phyloP scores from a whole-genome alignment of 805 yeast species.

The Candida ortonii region DNA sequence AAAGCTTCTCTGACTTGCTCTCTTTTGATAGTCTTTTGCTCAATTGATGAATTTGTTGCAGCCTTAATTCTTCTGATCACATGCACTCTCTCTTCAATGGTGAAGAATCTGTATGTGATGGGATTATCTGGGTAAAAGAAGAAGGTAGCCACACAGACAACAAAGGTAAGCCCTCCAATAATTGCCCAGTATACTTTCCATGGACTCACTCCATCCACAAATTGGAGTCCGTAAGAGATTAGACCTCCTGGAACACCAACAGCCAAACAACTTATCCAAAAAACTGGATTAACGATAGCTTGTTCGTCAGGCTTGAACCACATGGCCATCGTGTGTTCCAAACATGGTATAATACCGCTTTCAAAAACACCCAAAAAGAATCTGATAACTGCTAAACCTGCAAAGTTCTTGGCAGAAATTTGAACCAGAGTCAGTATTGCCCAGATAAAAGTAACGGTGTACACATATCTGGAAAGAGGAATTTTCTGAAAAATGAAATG shows the following conservation, averaged over 20 bases:
- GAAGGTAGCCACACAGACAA: constrained; percentile 33
- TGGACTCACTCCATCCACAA: constrained; percentile 27
- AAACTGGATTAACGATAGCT: constrained; percentile 51
- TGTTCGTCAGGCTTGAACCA: constrained; percentile 45
- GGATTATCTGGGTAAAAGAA: constrained; percentile 57
- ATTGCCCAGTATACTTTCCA: constrained; percentile 58
- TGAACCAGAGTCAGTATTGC: constrained; percentile 40
- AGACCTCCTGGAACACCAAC: constrained; percentile 40
- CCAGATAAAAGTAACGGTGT: constrained; percentile 39
- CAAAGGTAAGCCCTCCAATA: constrained; percentile 52
- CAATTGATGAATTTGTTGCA: constrained; percentile 39
- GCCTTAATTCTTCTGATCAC: constrained; percentile 41
- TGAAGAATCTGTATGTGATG: constrained; percentile 45
- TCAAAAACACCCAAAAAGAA: constrained; percentile 52
- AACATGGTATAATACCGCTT: constrained; percentile 40
- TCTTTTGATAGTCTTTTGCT: constrained; percentile 44
- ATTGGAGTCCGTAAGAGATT: constrained; percentile 36
- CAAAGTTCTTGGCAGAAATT: constrained; percentile 41
- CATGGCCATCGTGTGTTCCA: constrained; percentile 48
- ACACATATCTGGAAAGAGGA: constrained; percentile 37
- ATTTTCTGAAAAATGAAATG: constrained; percentile 40
- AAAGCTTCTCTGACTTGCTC: constrained; percentile 46
- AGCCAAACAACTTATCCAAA: constrained; percentile 50
- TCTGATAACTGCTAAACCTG: constrained; percentile 45
- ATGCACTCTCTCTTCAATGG: constrained; percentile 49